Conservation (phyloP, 768 basidiomycete species). For the Chalciporus pseudorubinellus region DNA sequence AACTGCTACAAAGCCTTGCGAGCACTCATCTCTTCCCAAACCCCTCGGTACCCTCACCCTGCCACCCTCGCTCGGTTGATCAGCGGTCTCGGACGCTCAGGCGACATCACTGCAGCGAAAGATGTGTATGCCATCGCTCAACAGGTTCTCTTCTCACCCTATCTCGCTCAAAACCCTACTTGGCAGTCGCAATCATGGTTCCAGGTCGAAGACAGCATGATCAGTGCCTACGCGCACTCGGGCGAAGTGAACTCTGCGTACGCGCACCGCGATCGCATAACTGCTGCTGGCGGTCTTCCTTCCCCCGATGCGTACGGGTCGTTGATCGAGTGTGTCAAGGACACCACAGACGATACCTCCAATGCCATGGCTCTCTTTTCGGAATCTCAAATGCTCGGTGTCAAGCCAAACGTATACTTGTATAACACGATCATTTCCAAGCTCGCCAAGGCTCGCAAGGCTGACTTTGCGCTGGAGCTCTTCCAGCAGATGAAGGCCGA, state of each 20-base stretch:
- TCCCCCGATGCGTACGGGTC: conserved; percentile 91
- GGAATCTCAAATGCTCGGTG: conserved; percentile 68
- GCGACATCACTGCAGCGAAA: conserved; percentile 58
- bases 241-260: conserved; percentile 81
- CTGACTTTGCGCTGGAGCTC: conserved; percentile 81
- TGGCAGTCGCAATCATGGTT: conserved; percentile 66
- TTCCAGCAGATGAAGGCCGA: conserved; percentile 83
- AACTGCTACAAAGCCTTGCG: conserved; percentile 52
- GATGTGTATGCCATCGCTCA: conserved; percentile 71
- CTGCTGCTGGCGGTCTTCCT: conserved; percentile 74
- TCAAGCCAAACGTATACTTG: conserved; percentile 79
- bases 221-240: conserved; percentile 78
- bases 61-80: conserved; percentile 60
- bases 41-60: conserved; percentile 50
- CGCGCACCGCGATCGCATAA: conserved; percentile 72
- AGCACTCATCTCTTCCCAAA: conserved; percentile 34
- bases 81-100: conserved; percentile 60
- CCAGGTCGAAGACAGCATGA: conserved; percentile 82
- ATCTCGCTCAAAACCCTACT: conserved; percentile 37
- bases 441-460: conserved; percentile 90
- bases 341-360: conserved; percentile 93
- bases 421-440: conserved; percentile 98
- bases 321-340: conserved; percentile 81
- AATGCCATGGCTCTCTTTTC: conserved; percentile 83
- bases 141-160: conserved; percentile 46